Evolutionary conservation across 2,329 filamentous ascomycete species (phyloP), one percentile per base, ranked within the genome.

Genomic region (Sarocladium strictum): DNA sequence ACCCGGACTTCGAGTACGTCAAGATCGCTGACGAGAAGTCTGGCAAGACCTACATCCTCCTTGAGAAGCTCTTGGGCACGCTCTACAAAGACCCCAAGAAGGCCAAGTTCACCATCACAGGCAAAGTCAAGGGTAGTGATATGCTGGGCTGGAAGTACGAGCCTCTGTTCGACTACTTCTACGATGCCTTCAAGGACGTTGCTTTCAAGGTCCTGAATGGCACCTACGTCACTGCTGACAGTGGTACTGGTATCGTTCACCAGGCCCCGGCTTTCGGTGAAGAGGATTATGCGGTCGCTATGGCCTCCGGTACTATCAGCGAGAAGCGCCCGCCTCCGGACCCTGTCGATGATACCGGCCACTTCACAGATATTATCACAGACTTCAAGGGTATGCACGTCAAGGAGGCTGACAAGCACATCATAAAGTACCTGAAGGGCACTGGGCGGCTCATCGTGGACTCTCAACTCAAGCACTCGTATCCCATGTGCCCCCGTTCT

Each of bases 81-180:
- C 76, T 97, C 2, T 97, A 96, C 76, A 97, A 97, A 70, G 90
- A 96, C 61, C 88, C 88, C 7, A 97, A 96, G 76, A 96, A 96
- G 76, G 91, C 91, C 51, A 95, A 96, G 68, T 96, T 85, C 74
- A 90, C 90, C 75, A 78, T 94, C 53, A 67, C 96, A 14, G 81
- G 87, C 59, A 92, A 87, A 64, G 72, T 95, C 61, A 88, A 85
- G 72, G 93, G 93, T 50, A 87, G 84, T 60, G 86, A 91, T 47
- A 90, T 97, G 85, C 74, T 89, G 29, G 90, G 89, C 37, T 95
- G 90, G 89, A 87, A 85, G 67, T 97, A 97, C 66, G 78, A 90
- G 69, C 92, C 93, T 6, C 79, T 92, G 1, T 97, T 97, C 70
- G 81, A 88, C 65, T 97, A 96, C 73, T 93, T 94, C 69, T 87